These are phyloP conservation scores for Malus hybrid DNA, from an alignment of 331 rosid species.

Conservation along the genomic window DNA sequence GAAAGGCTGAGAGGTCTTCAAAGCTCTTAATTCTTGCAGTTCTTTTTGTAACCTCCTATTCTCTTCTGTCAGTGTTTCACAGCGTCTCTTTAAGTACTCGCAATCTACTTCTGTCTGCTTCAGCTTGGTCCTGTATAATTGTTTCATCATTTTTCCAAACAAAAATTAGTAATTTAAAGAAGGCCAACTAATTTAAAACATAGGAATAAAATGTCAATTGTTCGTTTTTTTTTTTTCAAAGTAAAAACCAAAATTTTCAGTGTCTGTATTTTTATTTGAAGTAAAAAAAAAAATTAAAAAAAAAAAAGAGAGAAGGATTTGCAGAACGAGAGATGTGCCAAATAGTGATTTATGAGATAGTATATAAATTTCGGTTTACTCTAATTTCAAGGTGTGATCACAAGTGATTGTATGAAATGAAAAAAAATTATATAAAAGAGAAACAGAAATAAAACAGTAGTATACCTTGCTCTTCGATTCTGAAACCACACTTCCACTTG, in stretches of 20 bases:
- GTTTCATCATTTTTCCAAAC: not conserved
- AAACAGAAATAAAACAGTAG: not conserved
- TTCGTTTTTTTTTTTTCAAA: too few species aligned
- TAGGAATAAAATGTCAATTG: too few species aligned
- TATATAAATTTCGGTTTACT: too few species aligned
- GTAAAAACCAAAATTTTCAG: too few species aligned
- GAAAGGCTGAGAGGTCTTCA: constrained; percentile 74
- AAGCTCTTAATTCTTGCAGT: constrained; percentile 80
- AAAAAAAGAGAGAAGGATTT: too few species aligned
- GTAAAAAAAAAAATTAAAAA: too few species aligned
- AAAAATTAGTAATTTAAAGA: not conserved
- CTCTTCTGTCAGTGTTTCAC: constrained; percentile 87
- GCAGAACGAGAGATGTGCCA: too few species aligned
- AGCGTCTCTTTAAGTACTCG: constrained; percentile 83
- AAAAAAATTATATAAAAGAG: not conserved
- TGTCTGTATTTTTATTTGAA: too few species aligned
- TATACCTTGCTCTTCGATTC: constrained; percentile 93
- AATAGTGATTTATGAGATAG: too few species aligned
- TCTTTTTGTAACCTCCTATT: constrained; percentile 89
- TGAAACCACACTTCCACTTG: constrained; percentile 99
- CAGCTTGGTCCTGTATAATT: constrained; percentile 65
- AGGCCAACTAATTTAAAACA: not conserved
- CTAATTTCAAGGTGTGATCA: too few species aligned
- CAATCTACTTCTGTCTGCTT: constrained; percentile 98
- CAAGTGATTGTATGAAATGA: not conserved